These are phyloP conservation scores for Dictyostelium intermedium DNA, from an alignment of 78 protist genomes.

Conservation along the genomic window DNA sequence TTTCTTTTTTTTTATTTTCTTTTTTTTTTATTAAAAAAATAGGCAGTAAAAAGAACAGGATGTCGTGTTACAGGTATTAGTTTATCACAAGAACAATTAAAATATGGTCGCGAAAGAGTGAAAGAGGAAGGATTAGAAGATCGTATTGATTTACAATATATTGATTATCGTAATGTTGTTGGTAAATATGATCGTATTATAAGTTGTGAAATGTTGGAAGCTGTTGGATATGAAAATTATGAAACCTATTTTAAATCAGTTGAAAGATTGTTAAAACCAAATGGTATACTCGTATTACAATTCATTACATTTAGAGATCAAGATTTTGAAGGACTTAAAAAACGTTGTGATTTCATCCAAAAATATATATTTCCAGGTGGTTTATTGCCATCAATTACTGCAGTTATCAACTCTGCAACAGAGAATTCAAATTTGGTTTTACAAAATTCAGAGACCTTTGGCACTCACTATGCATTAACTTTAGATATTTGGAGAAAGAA, in stretches of 20 bases:
- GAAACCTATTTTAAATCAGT: slow-evolving; percentile 14
- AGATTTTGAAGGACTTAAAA: slow-evolving; percentile 22
- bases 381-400: slow-evolving; percentile 46
- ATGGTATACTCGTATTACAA: slow-evolving; percentile 62
- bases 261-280: slow-evolving; percentile 51
- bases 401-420: slow-evolving; percentile 23
- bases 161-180: slow-evolving; percentile 23
- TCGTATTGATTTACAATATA: neutral
- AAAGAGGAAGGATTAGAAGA: slow-evolving; percentile 27
- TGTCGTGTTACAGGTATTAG: slow-evolving; percentile 53
- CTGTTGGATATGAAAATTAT: slow-evolving; percentile 70
- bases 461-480: slow-evolving; percentile 80
- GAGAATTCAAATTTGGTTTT: slow-evolving; percentile 20
- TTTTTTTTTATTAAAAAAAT: neutral
- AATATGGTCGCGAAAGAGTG: slow-evolving; percentile 6
- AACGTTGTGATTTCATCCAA: slow-evolving; percentile 73
- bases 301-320: slow-evolving; percentile 59
- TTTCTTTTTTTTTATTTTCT: neutral
- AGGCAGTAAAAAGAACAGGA: slow-evolving; percentile 64
- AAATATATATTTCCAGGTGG: slow-evolving; percentile 82
- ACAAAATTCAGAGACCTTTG: slow-evolving; percentile 46
- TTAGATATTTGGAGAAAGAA: slow-evolving; percentile 55
- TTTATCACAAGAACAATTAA: slow-evolving; percentile 43
- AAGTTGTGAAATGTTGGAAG: slow-evolving; percentile 78
- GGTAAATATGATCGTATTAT: slow-evolving; percentile 63